Evolutionary conservation across 2,329 filamentous ascomycete genomes (phyloP), one percentile per base, ranked within the genome.

Genomic region (Thelonectria discophora): DNA sequence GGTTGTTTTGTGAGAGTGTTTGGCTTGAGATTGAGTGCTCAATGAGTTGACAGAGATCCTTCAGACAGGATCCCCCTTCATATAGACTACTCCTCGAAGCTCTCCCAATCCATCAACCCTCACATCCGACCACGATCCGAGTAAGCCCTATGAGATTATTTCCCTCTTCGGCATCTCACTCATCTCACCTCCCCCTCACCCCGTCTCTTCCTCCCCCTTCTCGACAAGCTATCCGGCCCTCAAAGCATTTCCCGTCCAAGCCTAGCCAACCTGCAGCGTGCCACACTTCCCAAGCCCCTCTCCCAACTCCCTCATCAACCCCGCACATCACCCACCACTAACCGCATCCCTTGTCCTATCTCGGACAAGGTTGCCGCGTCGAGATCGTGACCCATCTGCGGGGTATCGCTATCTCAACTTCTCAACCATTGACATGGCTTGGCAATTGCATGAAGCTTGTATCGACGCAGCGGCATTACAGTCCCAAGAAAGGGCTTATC

Each of bases 151-250:
- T 12, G 21, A 32, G 37, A 43, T 12, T 24, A 21, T 13, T 30
- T 18, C 42, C 24, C 30, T 27, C 37, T 46, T 17, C 21, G 32
- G 24, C 27, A 20, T 18, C n/a, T 40, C 53, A 54, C 40, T 12
- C 21, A 24, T 24, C 21, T 24, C 21, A 24, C 6, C 21, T 6
- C 21, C 21, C 11, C 34, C 37, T 32, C 13, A 15, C 34, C 43
- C 27, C 60, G 60, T 42, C 18, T 47, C 20, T 15, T 18, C 21
- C 42, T 63, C 18, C 60, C 50, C n/a, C 39, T 55, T 63, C 30
- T 49, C 15, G 55, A 47, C 56, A 59, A 37, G 43, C n/a, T 63
- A 60, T 8, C 60, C 60, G 60, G 46, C 42, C 48, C 51, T 60
- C 57, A 42, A 32, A 51, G 17, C 17, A 61, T 61, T 61, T 37